These are phyloP conservation scores for Zygoascus meyerae DNA, from an alignment of 1,139 yeast genomes.

Conservation along the genomic window DNA sequence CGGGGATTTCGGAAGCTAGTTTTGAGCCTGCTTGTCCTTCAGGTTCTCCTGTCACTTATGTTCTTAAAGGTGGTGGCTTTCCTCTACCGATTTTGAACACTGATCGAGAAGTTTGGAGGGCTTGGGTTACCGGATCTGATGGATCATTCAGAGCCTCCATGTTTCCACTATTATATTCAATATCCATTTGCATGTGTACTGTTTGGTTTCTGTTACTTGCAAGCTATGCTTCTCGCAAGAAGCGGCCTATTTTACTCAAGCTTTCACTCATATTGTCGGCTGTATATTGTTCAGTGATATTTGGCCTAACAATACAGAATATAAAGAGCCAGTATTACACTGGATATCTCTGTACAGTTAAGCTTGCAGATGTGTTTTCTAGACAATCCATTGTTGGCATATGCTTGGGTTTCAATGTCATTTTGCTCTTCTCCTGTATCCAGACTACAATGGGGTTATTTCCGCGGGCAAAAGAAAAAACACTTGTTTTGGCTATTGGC, in stretches of 20 bases:
- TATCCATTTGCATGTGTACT: constrained; percentile 60
- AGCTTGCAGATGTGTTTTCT: constrained; percentile 44
- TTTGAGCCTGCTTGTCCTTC: constrained; percentile 16
- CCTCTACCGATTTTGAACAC: constrained; percentile 7
- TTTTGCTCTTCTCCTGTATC: constrained; percentile 67
- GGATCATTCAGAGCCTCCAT: constrained; percentile 10
- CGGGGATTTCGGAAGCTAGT: constrained; percentile 11
- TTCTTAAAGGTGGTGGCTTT: constrained; percentile 1
- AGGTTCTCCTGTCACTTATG: constrained; percentile 19
- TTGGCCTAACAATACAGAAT: constrained; percentile 44
- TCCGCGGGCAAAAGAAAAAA: constrained; percentile 63
- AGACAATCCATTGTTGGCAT: constrained; percentile 48
- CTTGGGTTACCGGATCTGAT: constrained; percentile 15
- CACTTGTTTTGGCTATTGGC: constrained; percentile 61
- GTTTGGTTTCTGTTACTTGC: constrained; percentile 59
- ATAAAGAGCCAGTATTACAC: constrained; percentile 43
- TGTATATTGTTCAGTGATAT: constrained; percentile 43
- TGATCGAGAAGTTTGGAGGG: constrained; percentile 16
- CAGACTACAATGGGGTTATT: constrained; percentile 70
- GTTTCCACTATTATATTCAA: constrained; percentile 43
- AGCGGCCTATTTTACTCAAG: constrained; percentile 39
- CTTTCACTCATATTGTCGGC: constrained; percentile 21
- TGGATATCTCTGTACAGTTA: constrained; percentile 52
- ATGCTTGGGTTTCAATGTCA: constrained; percentile 54
- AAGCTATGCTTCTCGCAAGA: constrained; percentile 43